Conservation (phyloP, 2,329 filamentous ascomycete genomes). For the Phyllosticta citrichinensis region DNA sequence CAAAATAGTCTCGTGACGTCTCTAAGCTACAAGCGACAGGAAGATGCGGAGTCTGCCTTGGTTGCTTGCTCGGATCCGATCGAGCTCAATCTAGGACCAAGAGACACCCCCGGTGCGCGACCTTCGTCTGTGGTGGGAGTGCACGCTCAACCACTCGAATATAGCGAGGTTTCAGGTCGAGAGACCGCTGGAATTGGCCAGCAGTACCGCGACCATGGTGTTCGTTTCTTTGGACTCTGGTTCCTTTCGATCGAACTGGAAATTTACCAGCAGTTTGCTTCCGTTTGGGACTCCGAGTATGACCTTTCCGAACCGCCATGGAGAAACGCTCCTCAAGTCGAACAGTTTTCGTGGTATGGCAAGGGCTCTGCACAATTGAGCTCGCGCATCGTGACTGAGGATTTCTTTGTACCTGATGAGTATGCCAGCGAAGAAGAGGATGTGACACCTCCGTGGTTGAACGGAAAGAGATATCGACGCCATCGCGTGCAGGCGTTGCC, state of each 20-base stretch:
- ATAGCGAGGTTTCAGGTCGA: conserved; percentile 8
- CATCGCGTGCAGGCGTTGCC: not conserved
- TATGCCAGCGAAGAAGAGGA: conserved; percentile 11
- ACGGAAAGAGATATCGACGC: not conserved
- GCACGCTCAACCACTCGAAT: conserved; percentile 14
- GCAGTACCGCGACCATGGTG: conserved; percentile 13
- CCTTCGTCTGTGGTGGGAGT: not conserved
- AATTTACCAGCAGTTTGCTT: conserved; percentile 16
- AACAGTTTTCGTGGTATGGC: conserved; percentile 15
- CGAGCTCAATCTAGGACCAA: conserved; percentile 14
- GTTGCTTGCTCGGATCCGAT: conserved; percentile 19
- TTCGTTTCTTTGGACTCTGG: conserved; percentile 21
- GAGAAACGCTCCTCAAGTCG: conserved; percentile 6
- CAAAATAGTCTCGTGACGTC: conserved; percentile 22
- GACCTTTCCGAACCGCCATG: not conserved
- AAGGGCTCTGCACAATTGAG: conserved; percentile 1
- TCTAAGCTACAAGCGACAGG: conserved; percentile 18
- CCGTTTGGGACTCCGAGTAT: conserved; percentile 8
- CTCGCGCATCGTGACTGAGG: conserved; percentile 13
- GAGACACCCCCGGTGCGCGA: not conserved
- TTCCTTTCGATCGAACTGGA: conserved; percentile 18
- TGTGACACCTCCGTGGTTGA: conserved; percentile 10
- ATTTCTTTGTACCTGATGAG: conserved; percentile 22
- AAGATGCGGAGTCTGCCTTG: conserved; percentile 1
- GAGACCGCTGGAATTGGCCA: conserved; percentile 9